Evolutionary conservation across 495 filamentous ascomycete genomes (phyloP).

Genomic region (Aspergillus saccharolyticus): DNA sequence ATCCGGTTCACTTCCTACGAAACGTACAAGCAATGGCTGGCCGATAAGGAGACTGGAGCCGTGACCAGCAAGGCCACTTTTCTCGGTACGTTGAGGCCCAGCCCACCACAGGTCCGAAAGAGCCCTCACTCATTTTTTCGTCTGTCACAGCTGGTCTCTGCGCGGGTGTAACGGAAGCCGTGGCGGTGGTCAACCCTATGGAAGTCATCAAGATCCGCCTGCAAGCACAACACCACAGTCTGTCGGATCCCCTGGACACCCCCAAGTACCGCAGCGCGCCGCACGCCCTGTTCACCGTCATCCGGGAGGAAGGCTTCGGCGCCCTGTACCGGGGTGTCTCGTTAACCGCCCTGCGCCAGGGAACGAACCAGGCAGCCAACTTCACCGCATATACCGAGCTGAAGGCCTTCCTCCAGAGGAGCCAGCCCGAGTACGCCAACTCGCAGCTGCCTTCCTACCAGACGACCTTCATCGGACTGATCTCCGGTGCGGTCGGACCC

Average conservation of each 20-base stretch:
- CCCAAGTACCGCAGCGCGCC: conserved; percentile 97
- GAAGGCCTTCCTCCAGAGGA: conserved; percentile 66
- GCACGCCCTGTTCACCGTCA: conserved; percentile 87
- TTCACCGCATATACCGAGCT: conserved; percentile 98
- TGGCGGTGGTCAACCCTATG: conserved; percentile 95
- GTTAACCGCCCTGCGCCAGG: conserved; percentile 88
- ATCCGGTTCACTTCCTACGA: conserved; percentile 98
- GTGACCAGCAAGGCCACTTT: conserved; percentile 78
- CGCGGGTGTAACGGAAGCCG: conserved; percentile 93
- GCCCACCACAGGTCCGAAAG: neutral
- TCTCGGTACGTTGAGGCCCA: conserved; percentile 50
- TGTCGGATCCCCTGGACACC: conserved; percentile 85
- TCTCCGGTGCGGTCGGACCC: conserved; percentile 91
- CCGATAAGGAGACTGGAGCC: conserved; percentile 60
- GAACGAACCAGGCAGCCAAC: conserved; percentile 96
- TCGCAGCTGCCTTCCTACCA: conserved; percentile 75
- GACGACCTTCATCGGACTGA: conserved; percentile 84
- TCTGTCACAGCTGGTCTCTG: conserved; percentile 65
- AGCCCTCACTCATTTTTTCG: neutral
- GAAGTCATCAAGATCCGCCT: conserved; percentile 98
- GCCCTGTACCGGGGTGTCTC: conserved; percentile 89
- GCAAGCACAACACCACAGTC: conserved; percentile 93
- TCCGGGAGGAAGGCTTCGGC: conserved; percentile 83
- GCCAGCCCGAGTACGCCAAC: conserved; percentile 57
- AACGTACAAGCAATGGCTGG: conserved; percentile 80